These are phyloP conservation scores for Zygnema cylindricum DNA, from an alignment of 139 green algal species.

Conservation along the genomic window DNA sequence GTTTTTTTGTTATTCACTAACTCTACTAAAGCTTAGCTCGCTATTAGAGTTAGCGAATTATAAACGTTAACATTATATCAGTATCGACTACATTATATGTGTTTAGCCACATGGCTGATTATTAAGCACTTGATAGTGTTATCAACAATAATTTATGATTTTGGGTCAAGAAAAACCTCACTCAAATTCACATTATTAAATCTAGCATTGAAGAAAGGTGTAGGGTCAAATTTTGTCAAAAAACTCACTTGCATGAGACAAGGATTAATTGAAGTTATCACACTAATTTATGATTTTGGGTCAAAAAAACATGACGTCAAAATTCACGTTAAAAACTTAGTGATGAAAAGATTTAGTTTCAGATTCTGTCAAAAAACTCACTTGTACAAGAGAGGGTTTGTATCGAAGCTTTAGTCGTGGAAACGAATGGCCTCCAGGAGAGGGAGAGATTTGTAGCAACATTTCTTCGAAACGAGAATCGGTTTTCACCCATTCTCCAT, in stretches of 20 bases:
- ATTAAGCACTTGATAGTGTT: not conserved
- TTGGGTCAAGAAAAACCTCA: not conserved
- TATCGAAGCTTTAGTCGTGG: conserved; percentile 49
- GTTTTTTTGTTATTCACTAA: too few species aligned
- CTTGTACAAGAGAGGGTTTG: conserved; percentile 55
- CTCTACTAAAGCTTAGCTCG: too few species aligned
- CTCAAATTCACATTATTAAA: not conserved
- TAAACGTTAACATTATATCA: too few species aligned
- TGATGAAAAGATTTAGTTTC: too few species aligned
- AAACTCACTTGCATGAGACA: conserved; percentile 42
- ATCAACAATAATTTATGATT: too few species aligned
- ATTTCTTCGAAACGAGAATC: conserved; percentile 71
- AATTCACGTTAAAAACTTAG: not conserved
- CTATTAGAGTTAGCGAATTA: too few species aligned
- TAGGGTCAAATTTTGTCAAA: too few species aligned
- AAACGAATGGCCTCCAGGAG: conserved; percentile 53
- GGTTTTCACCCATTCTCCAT: conserved; percentile 46
- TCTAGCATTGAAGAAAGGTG: not conserved
- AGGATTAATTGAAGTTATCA: conserved; percentile 10
- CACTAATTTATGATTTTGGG: too few species aligned
- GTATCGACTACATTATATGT: too few species aligned
- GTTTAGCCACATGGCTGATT: too few species aligned
- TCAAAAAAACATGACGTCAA: not conserved
- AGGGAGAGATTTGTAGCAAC: conserved; percentile 34
- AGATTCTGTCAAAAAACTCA: not conserved